phyloP scores from a whole-genome alignment of 2,329 filamentous ascomycete genomes.

The Beauveria asiatica region DNA sequence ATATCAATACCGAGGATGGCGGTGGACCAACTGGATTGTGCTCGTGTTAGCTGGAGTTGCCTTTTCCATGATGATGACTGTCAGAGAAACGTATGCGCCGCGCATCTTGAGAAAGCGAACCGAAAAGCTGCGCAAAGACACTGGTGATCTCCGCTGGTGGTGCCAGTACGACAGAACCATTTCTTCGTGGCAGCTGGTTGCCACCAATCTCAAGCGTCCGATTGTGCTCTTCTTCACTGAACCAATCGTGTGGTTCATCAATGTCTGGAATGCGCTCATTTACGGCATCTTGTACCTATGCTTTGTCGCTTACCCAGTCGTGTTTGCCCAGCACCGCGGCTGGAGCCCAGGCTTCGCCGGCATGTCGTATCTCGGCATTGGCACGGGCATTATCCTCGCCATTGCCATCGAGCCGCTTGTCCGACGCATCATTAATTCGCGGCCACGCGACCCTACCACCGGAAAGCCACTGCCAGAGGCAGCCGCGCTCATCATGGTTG shows the following conservation, averaged over 20 bases:
- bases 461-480: slow-evolving; percentile 69
- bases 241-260: slow-evolving; percentile 69
- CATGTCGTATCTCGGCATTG: slow-evolving; percentile 66
- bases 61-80: slow-evolving; percentile 47
- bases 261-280: slow-evolving; percentile 52
- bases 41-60: slow-evolving; percentile 62
- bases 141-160: slow-evolving; percentile 65
- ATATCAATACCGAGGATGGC: slow-evolving; percentile 66
- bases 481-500: slow-evolving; percentile 69
- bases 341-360: slow-evolving; percentile 69
- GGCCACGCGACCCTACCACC: slow-evolving; percentile 66
- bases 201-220: slow-evolving; percentile 67
- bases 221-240: slow-evolving; percentile 72
- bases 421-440: slow-evolving; percentile 67
- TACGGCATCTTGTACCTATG: slow-evolving; percentile 85
- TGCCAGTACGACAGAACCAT: slow-evolving; percentile 68
- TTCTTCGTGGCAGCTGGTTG: slow-evolving; percentile 57
- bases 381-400: slow-evolving; percentile 52
- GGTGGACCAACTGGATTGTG: slow-evolving; percentile 78
- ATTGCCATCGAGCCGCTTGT: slow-evolving; percentile 62
- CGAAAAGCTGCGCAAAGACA: slow-evolving; percentile 55
- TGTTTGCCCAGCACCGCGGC: slow-evolving; percentile 65
- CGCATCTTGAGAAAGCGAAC: slow-evolving; percentile 60
- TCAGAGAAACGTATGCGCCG: slow-evolving; percentile 72
- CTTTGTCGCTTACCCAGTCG: slow-evolving; percentile 83